A percentile compares a stretch with the other conserved stretches of the same genome.
Conservation (phyloP, 208 protist species). For the Leishmania mexicana region DNA sequence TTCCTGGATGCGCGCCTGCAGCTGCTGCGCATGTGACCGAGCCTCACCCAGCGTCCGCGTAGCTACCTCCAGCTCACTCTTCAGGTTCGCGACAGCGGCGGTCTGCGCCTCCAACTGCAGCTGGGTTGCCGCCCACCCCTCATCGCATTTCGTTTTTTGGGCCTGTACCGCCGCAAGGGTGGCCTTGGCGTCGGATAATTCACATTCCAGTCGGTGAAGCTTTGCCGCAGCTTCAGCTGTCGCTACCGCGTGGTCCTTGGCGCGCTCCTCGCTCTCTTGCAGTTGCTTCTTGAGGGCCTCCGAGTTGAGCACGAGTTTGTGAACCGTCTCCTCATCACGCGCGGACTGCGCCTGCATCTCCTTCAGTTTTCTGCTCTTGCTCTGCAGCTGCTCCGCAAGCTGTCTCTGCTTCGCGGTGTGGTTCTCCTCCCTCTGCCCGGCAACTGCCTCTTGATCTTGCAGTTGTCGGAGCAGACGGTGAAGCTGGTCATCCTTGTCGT, state of each 20-base stretch:
- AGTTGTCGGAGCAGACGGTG: conserved; percentile 54
- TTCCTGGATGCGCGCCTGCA: conserved; percentile 20
- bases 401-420: conserved; percentile 24
- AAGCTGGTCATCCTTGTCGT: conserved; percentile 84
- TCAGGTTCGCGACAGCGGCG: conserved; percentile 1
- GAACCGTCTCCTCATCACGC: conserved; percentile 36
- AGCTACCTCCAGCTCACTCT: conserved; percentile 4
- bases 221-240: neutral
- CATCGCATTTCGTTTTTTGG: neutral
- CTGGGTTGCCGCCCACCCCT: conserved; percentile 4
- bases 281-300: conserved; percentile 45
- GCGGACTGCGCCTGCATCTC: conserved; percentile 29
- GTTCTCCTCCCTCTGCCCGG: conserved; percentile 35
- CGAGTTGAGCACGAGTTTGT: conserved; percentile 34
- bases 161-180: neutral
- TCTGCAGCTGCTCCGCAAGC: conserved; percentile 21
- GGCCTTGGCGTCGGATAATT: neutral
- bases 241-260: neutral
- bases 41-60: conserved; percentile 7
- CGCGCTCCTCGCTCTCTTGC: conserved; percentile 17
- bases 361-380: conserved; percentile 27
- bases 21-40: conserved; percentile 14
- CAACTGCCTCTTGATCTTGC: conserved; percentile 43
- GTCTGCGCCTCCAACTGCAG: neutral
- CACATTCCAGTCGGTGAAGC: neutral